Base-by-base conservation (phyloP, 148 eudicot species). In the Silene latifolia region DNA sequence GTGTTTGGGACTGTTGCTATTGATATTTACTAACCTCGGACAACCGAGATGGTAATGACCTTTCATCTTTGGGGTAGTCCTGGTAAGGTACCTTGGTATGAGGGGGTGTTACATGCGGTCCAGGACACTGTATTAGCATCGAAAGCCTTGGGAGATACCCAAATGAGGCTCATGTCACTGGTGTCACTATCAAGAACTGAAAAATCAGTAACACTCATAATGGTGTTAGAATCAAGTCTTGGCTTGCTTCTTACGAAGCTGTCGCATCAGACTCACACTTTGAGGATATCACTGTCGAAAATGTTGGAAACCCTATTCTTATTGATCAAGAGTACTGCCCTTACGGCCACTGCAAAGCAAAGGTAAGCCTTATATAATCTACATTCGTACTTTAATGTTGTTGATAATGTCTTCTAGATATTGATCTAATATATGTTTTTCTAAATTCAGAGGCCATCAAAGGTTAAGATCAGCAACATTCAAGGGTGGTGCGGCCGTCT, bases 81-180 rank as follows among this genome's bases (percentile, higher is more conserved):
- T n/a, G n/a, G n/a, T n/a, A n/a, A n/a, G n/a, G 97, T n/a, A n/a
- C n/a, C n/a, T n/a, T n/a, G n/a, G n/a, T n/a, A n/a, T n/a, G n/a
- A n/a, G n/a, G n/a, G n/a, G n/a, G n/a, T n/a, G 78, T 91, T 47
- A 27, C 83, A 0, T 91, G 97, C 62, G 90, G 91, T 0, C 91
- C 93, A 0, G 93, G 97, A 67, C 97, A 91, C 53, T 90, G 91
- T 11, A 84, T 89, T 72, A 86, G 91, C 44, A 74, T 91, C 8
- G 93, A 90, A 67, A 91, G 91, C 67, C 84, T 91, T 2, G 96
- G 97, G 7, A 81, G 74, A 78, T 82, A 74, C 66, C 24, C 56
- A 6, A 70, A 67, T 2, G 90, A 87, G 71, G 77, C 64, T 0
- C 82, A 87, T 7, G 86, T 85, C n/a, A 29, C 4, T 0, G 87